Conservation (phyloP, 306 rosid genomes). For the Psophocarpus tetragonolobus region DNA sequence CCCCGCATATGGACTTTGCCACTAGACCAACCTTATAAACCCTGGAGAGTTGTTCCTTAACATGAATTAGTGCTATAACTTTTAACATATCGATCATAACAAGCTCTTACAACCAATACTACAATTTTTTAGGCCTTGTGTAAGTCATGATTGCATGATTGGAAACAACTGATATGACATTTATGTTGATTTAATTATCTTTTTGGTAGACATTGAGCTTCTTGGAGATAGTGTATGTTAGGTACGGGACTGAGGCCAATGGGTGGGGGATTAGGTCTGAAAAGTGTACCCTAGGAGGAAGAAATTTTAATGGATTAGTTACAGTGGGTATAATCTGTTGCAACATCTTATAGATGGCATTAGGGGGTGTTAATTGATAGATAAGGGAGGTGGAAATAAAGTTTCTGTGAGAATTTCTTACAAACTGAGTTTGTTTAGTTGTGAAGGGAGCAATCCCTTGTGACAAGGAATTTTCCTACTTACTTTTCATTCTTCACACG, state of each 20-base stretch:
- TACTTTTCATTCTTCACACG: background rate
- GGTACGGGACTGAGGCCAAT: background rate
- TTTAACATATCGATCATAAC: background rate
- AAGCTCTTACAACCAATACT: background rate
- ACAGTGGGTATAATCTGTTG: background rate
- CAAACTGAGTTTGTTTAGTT: background rate
- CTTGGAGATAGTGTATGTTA: background rate
- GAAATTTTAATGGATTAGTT: background rate
- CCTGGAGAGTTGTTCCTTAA: background rate
- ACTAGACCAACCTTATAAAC: too few relatives aligned
- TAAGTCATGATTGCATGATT: background rate
- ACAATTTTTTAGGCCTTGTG: background rate
- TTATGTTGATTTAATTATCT: background rate
- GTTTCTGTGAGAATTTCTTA: background rate
- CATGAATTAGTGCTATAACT: background rate
- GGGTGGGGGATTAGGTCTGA: background rate
- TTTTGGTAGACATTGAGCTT: background rate
- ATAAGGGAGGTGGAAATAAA: background rate
- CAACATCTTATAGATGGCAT: background rate
- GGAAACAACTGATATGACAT: background rate
- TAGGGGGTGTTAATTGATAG: background rate
- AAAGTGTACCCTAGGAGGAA: background rate
- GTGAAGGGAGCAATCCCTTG: background rate
- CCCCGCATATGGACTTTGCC: too few relatives aligned
- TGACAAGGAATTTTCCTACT: background rate